Conservation (phyloP, 2,329 filamentous ascomycete genomes). For the Monosporascus sp. region DNA sequence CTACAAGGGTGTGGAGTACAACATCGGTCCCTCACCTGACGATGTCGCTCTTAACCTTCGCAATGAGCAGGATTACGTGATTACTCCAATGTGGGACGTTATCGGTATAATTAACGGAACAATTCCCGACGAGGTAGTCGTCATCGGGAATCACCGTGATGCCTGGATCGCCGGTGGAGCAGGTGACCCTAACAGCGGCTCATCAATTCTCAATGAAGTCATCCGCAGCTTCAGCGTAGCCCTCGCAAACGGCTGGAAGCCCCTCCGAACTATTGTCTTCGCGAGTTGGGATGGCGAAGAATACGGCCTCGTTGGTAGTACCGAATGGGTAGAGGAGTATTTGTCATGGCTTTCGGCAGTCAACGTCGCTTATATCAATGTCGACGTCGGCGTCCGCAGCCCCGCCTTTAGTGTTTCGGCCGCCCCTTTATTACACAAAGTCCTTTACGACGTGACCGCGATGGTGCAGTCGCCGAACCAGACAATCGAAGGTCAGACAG, state of each 20-base stretch:
- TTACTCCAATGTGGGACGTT: slow-evolving; percentile 82
- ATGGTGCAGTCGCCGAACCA: slow-evolving; percentile 70
- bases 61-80: slow-evolving; percentile 79
- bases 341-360: slow-evolving; percentile 71
- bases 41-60: slow-evolving; percentile 65
- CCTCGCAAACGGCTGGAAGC: slow-evolving; percentile 70
- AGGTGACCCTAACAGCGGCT: slow-evolving; percentile 76
- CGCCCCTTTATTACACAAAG: slow-evolving; percentile 70
- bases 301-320: slow-evolving; percentile 80
- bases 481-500: slow-evolving; percentile 62
- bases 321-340: slow-evolving; percentile 91
- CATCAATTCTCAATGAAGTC: slow-evolving; percentile 73
- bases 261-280: slow-evolving; percentile 85
- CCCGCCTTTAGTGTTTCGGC: slow-evolving; percentile 60
- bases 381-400: slow-evolving; percentile 70
- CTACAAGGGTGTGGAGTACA: slow-evolving; percentile 80
- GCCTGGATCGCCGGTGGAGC: slow-evolving; percentile 84
- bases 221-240: slow-evolving; percentile 69
- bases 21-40: slow-evolving; percentile 76
- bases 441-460: slow-evolving; percentile 62
- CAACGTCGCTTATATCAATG: slow-evolving; percentile 79
- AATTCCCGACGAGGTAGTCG: slow-evolving; percentile 76
- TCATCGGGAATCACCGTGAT: slow-evolving; percentile 90
- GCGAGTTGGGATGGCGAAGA: slow-evolving; percentile 81
- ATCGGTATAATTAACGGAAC: slow-evolving; percentile 90